These are phyloP conservation scores for Kockiozyma suomiensis DNA, from an alignment of 805 yeast genomes.

Conservation along the genomic window DNA sequence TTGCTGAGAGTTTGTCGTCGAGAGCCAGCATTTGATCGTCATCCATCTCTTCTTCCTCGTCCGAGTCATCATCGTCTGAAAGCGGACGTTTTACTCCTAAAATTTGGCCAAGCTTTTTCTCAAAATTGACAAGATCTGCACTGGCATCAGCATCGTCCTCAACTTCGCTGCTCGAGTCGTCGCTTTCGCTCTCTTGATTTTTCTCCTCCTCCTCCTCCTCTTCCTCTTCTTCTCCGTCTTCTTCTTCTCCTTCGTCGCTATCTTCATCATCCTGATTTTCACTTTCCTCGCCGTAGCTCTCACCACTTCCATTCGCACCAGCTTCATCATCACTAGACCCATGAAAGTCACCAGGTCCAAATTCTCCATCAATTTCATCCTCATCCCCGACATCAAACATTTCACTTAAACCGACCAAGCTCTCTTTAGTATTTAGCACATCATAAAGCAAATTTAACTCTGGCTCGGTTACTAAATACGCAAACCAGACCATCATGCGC, in stretches of 20 bases:
- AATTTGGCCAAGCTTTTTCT: constrained; percentile 21
- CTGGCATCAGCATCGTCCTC: not conserved
- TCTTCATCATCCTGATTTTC: constrained; percentile 7
- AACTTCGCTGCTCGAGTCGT: constrained; percentile 1
- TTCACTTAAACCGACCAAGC: constrained; percentile 22
- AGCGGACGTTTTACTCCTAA: constrained; percentile 19
- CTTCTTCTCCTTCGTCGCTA: constrained; percentile 1
- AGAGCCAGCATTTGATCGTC: constrained; percentile 33
- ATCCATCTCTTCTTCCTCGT: constrained; percentile 25
- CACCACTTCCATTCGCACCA: constrained; percentile 6
- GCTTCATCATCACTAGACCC: constrained; percentile 5
- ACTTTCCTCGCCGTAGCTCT: constrained; percentile 17
- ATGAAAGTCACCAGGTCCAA: constrained; percentile 16
- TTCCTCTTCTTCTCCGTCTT: constrained; percentile 4
- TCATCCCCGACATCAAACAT: constrained; percentile 25
- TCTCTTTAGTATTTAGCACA: constrained; percentile 19
- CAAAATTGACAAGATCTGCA: constrained; percentile 14
- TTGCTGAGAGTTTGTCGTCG: constrained; percentile 18
- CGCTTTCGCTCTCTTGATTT: constrained; percentile 2
- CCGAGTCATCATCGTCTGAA: constrained; percentile 10
- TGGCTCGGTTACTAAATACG: constrained; percentile 9
- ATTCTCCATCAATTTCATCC: constrained; percentile 19
- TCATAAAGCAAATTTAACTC: constrained; percentile 14
- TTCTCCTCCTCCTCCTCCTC: constrained; percentile 2
- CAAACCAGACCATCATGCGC: constrained; percentile 13